Percentiles rank a stretch among this genome's conserved stretches.
Conservation (phyloP, 2,329 filamentous ascomycete species). For the Colletotrichum sp. region DNA sequence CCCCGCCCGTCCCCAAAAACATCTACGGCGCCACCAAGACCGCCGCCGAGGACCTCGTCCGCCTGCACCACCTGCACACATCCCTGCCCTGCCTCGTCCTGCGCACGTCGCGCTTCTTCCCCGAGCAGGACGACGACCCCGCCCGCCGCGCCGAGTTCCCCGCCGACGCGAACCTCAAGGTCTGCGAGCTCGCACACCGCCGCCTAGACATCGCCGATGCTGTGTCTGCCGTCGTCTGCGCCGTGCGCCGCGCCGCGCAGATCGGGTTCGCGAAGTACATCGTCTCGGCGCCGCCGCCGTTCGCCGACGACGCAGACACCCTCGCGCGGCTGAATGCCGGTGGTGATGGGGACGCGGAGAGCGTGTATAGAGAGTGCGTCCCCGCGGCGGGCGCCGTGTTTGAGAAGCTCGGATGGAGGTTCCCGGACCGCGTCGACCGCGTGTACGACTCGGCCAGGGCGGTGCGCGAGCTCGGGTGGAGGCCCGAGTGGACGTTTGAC, state of each 20-base stretch:
- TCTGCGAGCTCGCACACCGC: conserved; percentile 51
- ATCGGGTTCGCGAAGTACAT: conserved; percentile 46
- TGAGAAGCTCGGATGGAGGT: conserved; percentile 36
- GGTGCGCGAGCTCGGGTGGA: conserved; percentile 45
- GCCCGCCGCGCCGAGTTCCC: conserved; percentile 36
- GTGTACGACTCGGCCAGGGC: conserved; percentile 50
- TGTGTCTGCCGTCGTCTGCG: conserved; percentile 44
- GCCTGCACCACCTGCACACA: conserved; percentile 41
- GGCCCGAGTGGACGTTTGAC: conserved; percentile 45
- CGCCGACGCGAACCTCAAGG: conserved; percentile 47
- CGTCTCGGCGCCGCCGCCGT: conserved; percentile 48
- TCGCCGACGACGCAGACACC: conserved; percentile 31
- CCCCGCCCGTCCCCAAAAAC: conserved; percentile 48
- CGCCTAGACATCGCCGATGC: conserved; percentile 49
- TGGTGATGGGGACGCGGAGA: conserved; percentile 26
- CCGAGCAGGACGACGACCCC: conserved; percentile 50
- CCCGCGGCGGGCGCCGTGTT: conserved; percentile 36
- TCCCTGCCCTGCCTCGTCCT: conserved; percentile 46
- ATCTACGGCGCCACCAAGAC: conserved; percentile 55
- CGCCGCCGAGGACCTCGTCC: conserved; percentile 53
- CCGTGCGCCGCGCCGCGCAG: conserved; percentile 35
- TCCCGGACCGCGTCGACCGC: conserved; percentile 42
- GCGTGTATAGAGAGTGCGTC: conserved; percentile 30
- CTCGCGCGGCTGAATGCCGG: conserved; percentile 36
- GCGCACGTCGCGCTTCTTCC: conserved; percentile 54